phyloP scores from a whole-genome alignment of 345 rosid species.

The Geranium brycei region DNA sequence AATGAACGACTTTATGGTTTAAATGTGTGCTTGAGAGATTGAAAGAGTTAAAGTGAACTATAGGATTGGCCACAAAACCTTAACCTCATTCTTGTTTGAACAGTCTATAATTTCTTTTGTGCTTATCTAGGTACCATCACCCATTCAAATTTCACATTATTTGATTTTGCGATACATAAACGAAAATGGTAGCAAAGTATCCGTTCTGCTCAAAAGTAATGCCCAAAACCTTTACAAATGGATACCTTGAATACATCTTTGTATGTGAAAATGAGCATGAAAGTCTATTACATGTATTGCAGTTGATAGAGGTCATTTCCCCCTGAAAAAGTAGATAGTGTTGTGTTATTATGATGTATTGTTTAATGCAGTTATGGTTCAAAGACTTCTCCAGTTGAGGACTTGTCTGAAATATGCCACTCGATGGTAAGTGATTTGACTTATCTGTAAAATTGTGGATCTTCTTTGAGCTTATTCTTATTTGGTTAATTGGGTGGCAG shows the following conservation, averaged over 20 bases:
- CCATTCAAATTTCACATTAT: too few relatives aligned
- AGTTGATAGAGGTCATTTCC: neutral
- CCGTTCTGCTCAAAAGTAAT: too few relatives aligned
- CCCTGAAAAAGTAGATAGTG: neutral
- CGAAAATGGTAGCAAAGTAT: too few relatives aligned
- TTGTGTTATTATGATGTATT: neutral
- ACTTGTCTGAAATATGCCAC: conserved; percentile 75
- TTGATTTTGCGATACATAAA: too few relatives aligned
- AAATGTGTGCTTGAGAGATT: neutral
- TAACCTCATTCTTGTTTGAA: too few relatives aligned
- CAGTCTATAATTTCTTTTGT: too few relatives aligned
- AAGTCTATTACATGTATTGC: too few relatives aligned
- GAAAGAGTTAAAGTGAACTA: neutral
- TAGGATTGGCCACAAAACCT: too few relatives aligned
- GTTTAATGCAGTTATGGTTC: conserved; percentile 62
- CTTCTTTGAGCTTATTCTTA: neutral
- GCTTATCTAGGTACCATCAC: too few relatives aligned
- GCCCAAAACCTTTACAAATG: too few relatives aligned
- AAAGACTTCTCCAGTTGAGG: conserved; percentile 54
- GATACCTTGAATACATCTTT: too few relatives aligned
- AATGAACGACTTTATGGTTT: neutral
- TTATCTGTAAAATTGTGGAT: neutral
- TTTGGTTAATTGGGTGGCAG: conserved; percentile 23
- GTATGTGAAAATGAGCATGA: too few relatives aligned
- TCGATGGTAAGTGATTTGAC: conserved; percentile 38